Base-by-base conservation (phyloP, 805 yeast genomes). In the Zygotorulaspora florentina region DNA sequence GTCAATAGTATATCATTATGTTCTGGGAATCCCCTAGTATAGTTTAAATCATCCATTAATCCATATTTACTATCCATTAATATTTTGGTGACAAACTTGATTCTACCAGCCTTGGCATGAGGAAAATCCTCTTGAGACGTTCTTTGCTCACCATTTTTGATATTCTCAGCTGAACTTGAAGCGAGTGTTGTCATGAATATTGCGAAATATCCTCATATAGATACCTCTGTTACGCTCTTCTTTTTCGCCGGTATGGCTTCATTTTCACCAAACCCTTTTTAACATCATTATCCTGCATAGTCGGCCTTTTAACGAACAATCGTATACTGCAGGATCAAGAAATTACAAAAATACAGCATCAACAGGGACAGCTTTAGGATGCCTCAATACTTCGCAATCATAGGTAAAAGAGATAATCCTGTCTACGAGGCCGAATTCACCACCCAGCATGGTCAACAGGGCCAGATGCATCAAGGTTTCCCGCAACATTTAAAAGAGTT, bases 321-420 rank as follows among this genome's bases (percentile, higher is more conserved):
- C 27, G 15, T 27, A 36, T 25, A 36, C 37, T 13, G 16, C 26
- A 11, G 13, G 27, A 23, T 35, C 28, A 35, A 35, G 13, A 27
- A 26, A 27, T 15, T 15, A 35, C 34, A 40, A 7, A 16, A 15
- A 12, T 15, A 8, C 8, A n/a, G n/a, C n/a, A 20, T 25, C 26
- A 3, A 29, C 26, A 26, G 30, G 31, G 12, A 31, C 4, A 29
- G 13, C 36, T 13, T 17, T n/a, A 9, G 51, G 54, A 81, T 85
- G 82, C 85, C 95, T n/a, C 87, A 83, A 68, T 90, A 89, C 65
- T 80, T 93, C 58, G 85, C 95, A 3, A 83, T 93, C 39, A 79
- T 93, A 35, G 97, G 97, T 13, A 83, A 90, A 1, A 76, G 78
- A 30, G 98, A 93, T 63, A 78, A 77, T 51, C 96, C 97, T 0